These are phyloP conservation scores for Clarireedia hainanense DNA, from an alignment of 2,329 filamentous ascomycete species.

Conservation along the genomic window DNA sequence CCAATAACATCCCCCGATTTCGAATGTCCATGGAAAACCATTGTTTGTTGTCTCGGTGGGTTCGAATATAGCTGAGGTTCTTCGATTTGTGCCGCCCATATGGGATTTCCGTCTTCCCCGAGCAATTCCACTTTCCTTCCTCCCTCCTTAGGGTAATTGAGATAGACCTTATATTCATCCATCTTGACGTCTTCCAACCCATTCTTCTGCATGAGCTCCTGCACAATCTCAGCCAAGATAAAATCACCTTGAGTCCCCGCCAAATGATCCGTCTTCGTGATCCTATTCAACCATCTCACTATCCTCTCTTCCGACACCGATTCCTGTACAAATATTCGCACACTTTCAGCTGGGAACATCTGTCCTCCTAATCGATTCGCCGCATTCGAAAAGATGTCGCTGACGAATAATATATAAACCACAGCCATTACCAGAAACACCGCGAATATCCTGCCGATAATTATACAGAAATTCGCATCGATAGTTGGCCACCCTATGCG, in stretches of 20 bases:
- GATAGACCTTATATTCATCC: constrained; percentile 78
- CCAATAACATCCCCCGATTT: constrained; percentile 80
- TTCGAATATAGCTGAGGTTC: constrained; percentile 66
- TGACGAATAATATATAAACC: constrained; percentile 78
- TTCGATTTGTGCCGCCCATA: constrained; percentile 77
- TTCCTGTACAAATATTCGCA: constrained; percentile 66
- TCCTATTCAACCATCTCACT: constrained; percentile 64
- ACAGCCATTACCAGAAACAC: constrained; percentile 68
- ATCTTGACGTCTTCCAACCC: constrained; percentile 68
- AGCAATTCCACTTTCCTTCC: constrained; percentile 79
- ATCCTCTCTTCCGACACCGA: constrained; percentile 64
- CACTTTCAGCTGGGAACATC: constrained; percentile 75
- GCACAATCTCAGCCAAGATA: constrained; percentile 75
- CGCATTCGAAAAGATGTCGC: constrained; percentile 68
- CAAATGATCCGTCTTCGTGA: constrained; percentile 80
- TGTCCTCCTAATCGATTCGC: constrained; percentile 55
- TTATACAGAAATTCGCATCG: constrained; percentile 41
- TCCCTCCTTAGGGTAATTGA: constrained; percentile 78
- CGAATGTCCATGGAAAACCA: constrained; percentile 82
- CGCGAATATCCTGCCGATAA: constrained; percentile 66
- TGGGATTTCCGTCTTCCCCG: constrained; percentile 52
- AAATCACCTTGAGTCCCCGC: constrained; percentile 93
- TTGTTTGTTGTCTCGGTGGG: constrained; percentile 58
- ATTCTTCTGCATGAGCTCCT: constrained; percentile 64
- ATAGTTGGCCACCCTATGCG: constrained; percentile 24